These are phyloP conservation scores for Peronospora farinosa DNA, from an alignment of 352 stramenopile genomes.

Conservation along the genomic window DNA sequence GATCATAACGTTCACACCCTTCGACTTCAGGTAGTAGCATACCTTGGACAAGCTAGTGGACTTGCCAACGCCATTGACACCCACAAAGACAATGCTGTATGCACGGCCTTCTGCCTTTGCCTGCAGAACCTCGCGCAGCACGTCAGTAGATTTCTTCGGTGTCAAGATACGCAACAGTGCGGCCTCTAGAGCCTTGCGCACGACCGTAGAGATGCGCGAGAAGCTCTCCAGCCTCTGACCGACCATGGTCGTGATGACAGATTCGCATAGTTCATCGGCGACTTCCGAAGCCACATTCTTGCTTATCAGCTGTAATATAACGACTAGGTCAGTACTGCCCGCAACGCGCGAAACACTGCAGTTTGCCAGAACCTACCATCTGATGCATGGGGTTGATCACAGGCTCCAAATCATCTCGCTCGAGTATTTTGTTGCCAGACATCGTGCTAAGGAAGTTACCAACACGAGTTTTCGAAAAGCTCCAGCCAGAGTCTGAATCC, in stretches of 20 bases:
- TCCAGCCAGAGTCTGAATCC: slow-evolving; percentile 71
- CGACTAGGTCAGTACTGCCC: background rate
- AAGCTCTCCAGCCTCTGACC: slow-evolving; percentile 94
- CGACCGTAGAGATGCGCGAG: slow-evolving; percentile 85
- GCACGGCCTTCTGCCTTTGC: slow-evolving; percentile 79
- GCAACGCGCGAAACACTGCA: background rate
- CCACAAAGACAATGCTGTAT: slow-evolving; percentile 98
- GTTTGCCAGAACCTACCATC: slow-evolving; percentile 37
- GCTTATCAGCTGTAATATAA: slow-evolving; percentile 77
- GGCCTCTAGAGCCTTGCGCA: slow-evolving; percentile 92
- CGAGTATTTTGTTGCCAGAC: slow-evolving; percentile 90
- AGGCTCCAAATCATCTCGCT: slow-evolving; percentile 88
- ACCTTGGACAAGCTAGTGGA: slow-evolving; percentile 98
- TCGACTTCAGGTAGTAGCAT: slow-evolving; percentile 98
- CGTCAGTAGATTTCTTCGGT: slow-evolving; percentile 92
- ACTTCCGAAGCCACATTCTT: slow-evolving; percentile 98
- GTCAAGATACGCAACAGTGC: slow-evolving; percentile 93
- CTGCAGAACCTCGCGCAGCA: slow-evolving; percentile 91
- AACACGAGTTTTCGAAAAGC: slow-evolving; percentile 74
- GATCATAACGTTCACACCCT: slow-evolving; percentile 93
- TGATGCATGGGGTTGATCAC: slow-evolving; percentile 92
- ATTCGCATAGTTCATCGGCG: slow-evolving; percentile 91
- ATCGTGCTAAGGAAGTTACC: slow-evolving; percentile 79
- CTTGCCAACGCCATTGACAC: slow-evolving; percentile 98
- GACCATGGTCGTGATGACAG: slow-evolving; percentile 90